Percentiles rank a stretch among this genome's conserved stretches.
phyloP scores from a whole-genome alignment of 495 filamentous ascomycete genomes.

The Aspergillus haitiensis region DNA sequence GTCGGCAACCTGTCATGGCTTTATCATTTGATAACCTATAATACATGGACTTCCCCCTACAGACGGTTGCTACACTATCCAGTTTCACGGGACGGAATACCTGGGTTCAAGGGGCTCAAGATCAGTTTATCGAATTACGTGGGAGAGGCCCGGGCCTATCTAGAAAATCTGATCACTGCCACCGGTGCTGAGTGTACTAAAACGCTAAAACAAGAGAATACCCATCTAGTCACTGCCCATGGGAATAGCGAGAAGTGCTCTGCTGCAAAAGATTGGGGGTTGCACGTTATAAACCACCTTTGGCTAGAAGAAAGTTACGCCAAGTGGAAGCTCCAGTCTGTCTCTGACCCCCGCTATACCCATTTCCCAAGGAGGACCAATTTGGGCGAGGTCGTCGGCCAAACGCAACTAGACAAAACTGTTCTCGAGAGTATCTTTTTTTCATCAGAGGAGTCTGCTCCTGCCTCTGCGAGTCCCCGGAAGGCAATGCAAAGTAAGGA shows the following conservation, averaged over 20 bases:
- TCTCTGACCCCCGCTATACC: constrained; percentile 70
- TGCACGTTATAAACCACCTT: constrained; percentile 87
- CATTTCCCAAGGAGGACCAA: constrained; percentile 87
- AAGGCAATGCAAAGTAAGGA: constrained; percentile 41
- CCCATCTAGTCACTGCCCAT: constrained; percentile 90
- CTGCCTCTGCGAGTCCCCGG: constrained; percentile 24
- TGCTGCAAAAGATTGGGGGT: constrained; percentile 88
- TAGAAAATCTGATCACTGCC: constrained; percentile 86
- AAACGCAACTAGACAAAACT: constrained; percentile 65
- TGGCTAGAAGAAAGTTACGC: constrained; percentile 99
- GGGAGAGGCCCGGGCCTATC: constrained; percentile 87
- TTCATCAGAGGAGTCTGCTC: constrained; percentile 33
- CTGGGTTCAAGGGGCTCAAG: constrained; percentile 70
- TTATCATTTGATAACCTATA: constrained; percentile 84
- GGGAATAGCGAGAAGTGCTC: constrained; percentile 84
- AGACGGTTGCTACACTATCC: constrained; percentile 87
- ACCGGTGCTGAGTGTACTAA: constrained; percentile 86
- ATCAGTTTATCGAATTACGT: constrained; percentile 96
- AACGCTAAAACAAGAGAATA: constrained; percentile 90
- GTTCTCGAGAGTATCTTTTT: constrained; percentile 59
- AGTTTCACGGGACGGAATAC: constrained; percentile 67
- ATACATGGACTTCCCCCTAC: constrained; percentile 81
- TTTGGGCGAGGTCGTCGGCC: constrained; percentile 86
- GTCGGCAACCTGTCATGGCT: constrained; percentile 94
- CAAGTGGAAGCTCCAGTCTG: constrained; percentile 67